Percentiles rank a stretch among this genome's conserved stretches.
Evolutionary conservation across 352 stramenopile genomes (phyloP).

Genomic region (Phytophthora europaea): DNA sequence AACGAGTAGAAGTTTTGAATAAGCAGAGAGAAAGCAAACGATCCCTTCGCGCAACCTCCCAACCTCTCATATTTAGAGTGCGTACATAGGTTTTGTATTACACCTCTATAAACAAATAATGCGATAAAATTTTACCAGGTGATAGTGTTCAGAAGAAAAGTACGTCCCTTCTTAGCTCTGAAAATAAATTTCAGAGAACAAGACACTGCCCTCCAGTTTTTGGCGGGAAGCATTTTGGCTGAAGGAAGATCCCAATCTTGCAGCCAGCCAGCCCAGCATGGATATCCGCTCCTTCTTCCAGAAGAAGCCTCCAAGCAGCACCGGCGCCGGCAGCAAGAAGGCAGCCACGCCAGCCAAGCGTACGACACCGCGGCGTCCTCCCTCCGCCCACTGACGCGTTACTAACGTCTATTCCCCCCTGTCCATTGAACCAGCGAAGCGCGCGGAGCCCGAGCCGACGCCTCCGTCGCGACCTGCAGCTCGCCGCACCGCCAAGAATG

Average conservation of each 20-base stretch:
- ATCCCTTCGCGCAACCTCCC: too few relatives aligned
- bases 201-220: constrained; percentile 16
- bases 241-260: constrained; percentile 28
- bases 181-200: too few relatives aligned
- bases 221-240: constrained; percentile 24
- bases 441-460: constrained; percentile 42
- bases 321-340: constrained; percentile 36
- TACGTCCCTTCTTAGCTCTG: too few relatives aligned
- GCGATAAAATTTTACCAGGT: too few relatives aligned
- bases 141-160: too few relatives aligned
- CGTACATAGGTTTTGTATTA: background rate
- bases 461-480: constrained; percentile 27
- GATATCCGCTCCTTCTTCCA: constrained; percentile 91
- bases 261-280: constrained; percentile 37
- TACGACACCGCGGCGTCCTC: constrained; percentile 12
- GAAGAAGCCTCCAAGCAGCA: constrained; percentile 47
- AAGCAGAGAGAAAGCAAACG: background rate
- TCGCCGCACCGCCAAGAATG: constrained; percentile 45
- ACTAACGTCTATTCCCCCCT: constrained; percentile 4
- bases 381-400: background rate
- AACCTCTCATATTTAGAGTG: too few relatives aligned
- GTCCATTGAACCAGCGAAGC: constrained; percentile 21
- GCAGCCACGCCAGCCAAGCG: constrained; percentile 32
- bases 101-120: background rate
- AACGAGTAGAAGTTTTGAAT: too few relatives aligned